phyloP scores from a whole-genome alignment of 441 rosid genomes.

The Jatropha multifida region DNA sequence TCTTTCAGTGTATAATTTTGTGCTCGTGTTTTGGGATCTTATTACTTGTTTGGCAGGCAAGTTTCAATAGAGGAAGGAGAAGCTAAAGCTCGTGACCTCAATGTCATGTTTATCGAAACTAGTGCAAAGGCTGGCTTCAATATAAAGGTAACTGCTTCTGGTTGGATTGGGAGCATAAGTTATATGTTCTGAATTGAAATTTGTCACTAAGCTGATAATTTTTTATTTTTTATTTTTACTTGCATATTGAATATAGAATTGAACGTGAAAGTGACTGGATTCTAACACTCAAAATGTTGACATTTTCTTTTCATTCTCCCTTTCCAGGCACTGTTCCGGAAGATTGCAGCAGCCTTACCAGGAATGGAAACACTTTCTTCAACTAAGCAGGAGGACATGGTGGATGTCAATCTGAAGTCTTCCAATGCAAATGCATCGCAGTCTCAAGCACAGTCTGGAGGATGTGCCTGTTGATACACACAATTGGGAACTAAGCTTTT shows the following conservation, averaged over 20 bases:
- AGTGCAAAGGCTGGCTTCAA: constrained; percentile 98
- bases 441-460: constrained; percentile 71
- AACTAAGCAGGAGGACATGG: constrained; percentile 92
- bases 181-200: neutral
- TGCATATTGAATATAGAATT: neutral
- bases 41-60: constrained; percentile 56
- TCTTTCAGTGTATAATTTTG: neutral
- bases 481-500: constrained; percentile 18
- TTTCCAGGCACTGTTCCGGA: constrained; percentile 75
- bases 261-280: neutral
- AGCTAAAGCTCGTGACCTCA: constrained; percentile 79
- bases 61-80: constrained; percentile 96
- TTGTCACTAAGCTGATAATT: neutral
- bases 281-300: neutral
- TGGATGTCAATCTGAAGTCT: constrained; percentile 85
- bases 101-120: constrained; percentile 92
- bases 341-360: constrained; percentile 91
- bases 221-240: neutral
- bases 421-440: constrained; percentile 57
- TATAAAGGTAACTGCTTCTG: constrained; percentile 52
- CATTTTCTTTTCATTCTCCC: neutral
- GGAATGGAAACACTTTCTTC: constrained; percentile 96
- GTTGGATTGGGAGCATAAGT: neutral
- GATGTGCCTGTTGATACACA: constrained; percentile 65
- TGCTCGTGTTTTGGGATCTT: neutral